A percentile compares a stretch with the other conserved stretches of the same genome.
Evolutionary conservation across 345 rosid genomes (phyloP).

Genomic region (Erucastrum elatum): DNA sequence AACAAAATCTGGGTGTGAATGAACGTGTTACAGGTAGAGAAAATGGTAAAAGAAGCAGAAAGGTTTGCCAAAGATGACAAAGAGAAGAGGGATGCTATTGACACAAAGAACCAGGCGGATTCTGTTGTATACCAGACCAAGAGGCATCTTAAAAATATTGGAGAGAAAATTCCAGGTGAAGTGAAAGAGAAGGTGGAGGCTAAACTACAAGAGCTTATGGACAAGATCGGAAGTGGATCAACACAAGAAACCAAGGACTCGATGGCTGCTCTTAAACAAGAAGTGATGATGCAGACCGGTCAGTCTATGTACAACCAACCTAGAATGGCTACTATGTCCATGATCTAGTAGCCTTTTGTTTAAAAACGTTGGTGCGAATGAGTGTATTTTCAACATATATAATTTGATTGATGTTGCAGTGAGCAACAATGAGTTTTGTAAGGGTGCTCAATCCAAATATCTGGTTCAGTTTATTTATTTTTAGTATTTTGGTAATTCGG

Average conservation of each 20-base stretch:
- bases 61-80: constrained; percentile 82
- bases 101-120: constrained; percentile 50
- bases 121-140: constrained; percentile 88
- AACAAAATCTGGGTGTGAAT: constrained; percentile 9
- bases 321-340: too few relatives aligned
- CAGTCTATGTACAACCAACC: constrained; percentile 67
- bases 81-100: constrained; percentile 55
- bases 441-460: too few relatives aligned
- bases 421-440: too few relatives aligned
- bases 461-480: too few relatives aligned
- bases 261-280: constrained; percentile 86
- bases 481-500: too few relatives aligned
- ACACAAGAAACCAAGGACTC: constrained; percentile 79
- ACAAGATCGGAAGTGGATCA: constrained; percentile 61
- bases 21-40: constrained; percentile 28
- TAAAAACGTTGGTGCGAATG: too few relatives aligned
- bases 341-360: too few relatives aligned
- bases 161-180: constrained; percentile 83
- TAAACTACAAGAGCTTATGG: constrained; percentile 78
- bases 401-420: too few relatives aligned
- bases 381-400: too few relatives aligned
- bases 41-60: constrained; percentile 92
- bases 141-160: constrained; percentile 88
- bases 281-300: constrained; percentile 83
- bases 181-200: constrained; percentile 91